Percentiles rank a stretch among this genome's conserved stretches.
These are phyloP conservation scores for Vigna nakashimae DNA, from an alignment of 306 rosid species.

Conservation along the genomic window DNA sequence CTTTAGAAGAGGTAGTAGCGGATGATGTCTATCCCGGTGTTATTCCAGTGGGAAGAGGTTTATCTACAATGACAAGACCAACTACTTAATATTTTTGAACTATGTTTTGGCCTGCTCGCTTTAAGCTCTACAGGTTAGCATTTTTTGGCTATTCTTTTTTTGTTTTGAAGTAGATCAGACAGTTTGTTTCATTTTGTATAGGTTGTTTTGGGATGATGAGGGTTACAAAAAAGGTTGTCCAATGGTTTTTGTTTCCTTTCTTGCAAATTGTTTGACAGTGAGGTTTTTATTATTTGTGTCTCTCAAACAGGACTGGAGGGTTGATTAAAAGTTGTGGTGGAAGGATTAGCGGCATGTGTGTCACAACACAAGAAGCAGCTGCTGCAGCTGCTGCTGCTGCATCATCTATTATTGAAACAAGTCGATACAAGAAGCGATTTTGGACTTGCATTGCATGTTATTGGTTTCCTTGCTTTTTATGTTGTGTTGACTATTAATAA, in stretches of 20 bases:
- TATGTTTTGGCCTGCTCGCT: conserved; percentile 34
- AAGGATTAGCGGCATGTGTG: conserved; percentile 29
- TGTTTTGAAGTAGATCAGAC: background rate
- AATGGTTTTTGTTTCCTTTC: background rate
- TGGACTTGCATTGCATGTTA: conserved; percentile 31
- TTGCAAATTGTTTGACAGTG: conserved; percentile 1
- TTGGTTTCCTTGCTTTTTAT: conserved; percentile 35
- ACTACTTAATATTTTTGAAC: conserved; percentile 65
- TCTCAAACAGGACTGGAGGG: conserved; percentile 46
- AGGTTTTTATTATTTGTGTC: conserved; percentile 11
- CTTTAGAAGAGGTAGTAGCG: conserved; percentile 69
- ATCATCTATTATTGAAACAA: conserved; percentile 32
- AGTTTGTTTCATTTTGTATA: conserved; percentile 17
- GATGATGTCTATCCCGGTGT: conserved; percentile 77
- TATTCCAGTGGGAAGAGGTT: conserved; percentile 86
- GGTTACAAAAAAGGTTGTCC: background rate
- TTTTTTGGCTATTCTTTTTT: background rate
- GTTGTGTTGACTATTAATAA: conserved; percentile 33
- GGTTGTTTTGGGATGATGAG: conserved; percentile 4
- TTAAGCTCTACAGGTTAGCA: conserved; percentile 45
- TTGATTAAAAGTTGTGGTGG: conserved; percentile 9
- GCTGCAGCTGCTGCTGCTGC: conserved; percentile 29
- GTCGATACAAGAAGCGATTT: conserved; percentile 33
- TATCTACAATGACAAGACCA: conserved; percentile 96
- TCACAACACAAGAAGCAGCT: conserved; percentile 11